Conservation (phyloP, 345 rosid genomes). For the Brassica carinata region DNA sequence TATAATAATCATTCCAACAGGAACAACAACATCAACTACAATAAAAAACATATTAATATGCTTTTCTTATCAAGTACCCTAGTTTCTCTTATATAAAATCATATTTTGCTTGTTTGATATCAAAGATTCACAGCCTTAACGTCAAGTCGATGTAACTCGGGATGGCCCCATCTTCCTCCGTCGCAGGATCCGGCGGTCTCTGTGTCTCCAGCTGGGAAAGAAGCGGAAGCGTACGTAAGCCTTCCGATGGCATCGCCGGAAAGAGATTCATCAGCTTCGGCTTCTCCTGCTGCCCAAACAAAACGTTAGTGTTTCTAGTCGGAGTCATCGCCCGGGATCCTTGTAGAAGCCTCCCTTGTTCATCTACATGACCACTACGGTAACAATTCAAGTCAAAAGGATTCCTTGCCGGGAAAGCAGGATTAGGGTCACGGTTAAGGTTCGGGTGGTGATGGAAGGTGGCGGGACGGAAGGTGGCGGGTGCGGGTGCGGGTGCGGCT, state of each 20-base stretch:
- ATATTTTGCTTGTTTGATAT: neutral
- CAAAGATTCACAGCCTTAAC: conserved; percentile 19
- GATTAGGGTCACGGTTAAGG: conserved; percentile 1
- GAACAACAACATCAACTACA: neutral
- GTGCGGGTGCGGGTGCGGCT: neutral
- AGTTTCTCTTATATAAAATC: neutral
- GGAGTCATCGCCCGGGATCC: neutral
- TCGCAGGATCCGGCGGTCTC: neutral
- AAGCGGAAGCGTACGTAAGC: conserved; percentile 23
- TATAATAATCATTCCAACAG: conserved; percentile 2
- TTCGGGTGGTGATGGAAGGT: neutral
- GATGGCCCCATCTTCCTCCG: neutral
- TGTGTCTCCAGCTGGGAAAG: conserved; percentile 29
- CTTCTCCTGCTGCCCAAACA: neutral
- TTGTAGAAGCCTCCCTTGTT: conserved; percentile 10
- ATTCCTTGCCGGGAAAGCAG: neutral
- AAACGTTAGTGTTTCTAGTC: neutral
- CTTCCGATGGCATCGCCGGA: neutral
- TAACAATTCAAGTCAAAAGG: neutral
- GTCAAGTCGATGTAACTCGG: conserved; percentile 30
- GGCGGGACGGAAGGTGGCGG: no score
- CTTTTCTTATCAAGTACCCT: neutral
- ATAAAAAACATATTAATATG: neutral
- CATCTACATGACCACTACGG: conserved; percentile 12
- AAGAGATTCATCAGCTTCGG: conserved; percentile 21